These are phyloP conservation scores for Anaeromyces robustus DNA, from an alignment of 192 early-diverging fungal species.

Conservation along the genomic window DNA sequence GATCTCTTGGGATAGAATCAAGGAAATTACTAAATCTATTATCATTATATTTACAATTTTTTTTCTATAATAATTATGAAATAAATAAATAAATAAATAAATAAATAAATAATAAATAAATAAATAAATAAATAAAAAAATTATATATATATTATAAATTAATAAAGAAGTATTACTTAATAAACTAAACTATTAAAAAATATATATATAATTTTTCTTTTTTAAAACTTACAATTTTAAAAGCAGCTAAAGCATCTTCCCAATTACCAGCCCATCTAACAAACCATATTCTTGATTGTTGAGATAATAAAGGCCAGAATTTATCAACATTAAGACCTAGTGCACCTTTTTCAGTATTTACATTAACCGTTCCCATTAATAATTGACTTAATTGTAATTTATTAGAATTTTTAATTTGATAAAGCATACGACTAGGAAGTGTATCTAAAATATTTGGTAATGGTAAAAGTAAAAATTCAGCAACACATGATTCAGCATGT, in stretches of 20 bases:
- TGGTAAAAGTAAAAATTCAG: slow-evolving; percentile 8
- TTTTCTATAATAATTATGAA: neutral
- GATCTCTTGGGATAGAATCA: neutral
- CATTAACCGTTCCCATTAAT: neutral
- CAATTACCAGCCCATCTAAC: neutral
- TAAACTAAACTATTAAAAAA: too few relatives aligned
- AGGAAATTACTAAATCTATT: neutral
- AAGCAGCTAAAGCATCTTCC: neutral
- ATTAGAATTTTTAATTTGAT: neutral
- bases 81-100: too few relatives aligned
- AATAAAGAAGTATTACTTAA: too few relatives aligned
- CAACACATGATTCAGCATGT: slow-evolving; percentile 11
- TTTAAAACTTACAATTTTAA: neutral
- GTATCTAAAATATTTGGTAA: neutral
- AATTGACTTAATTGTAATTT: neutral
- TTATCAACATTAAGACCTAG: neutral
- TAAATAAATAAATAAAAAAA: too few relatives aligned
- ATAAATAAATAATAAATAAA: too few relatives aligned
- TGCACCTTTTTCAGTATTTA: neutral
- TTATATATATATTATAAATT: too few relatives aligned
- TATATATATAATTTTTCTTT: too few relatives aligned
- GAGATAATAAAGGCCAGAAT: neutral
- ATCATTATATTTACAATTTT: neutral
- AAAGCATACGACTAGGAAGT: neutral
- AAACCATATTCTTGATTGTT: neutral